Evolutionary conservation across 306 rosid genomes (phyloP), one percentile per base, ranked within the genome.

Genomic region (Quercus wislizeni): DNA sequence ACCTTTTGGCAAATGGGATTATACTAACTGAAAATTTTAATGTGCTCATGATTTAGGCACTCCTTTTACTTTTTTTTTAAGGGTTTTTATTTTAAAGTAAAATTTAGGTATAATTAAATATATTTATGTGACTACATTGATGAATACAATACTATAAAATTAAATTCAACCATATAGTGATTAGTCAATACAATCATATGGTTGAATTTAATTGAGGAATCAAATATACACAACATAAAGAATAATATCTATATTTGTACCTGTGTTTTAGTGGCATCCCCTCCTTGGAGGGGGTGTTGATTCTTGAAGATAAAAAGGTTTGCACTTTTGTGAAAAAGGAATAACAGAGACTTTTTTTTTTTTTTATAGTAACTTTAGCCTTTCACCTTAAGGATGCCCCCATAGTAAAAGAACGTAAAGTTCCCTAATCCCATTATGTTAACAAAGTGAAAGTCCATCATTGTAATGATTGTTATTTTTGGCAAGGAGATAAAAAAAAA

Each of bases 371-470:
- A 56, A 67, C 79, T 83, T 87, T 76, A 67, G 78, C 63, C 46
- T 57, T 88, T 63, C 31, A 57, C 35, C 20, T 33, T 19, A 76
- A 75, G 73, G 30, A 79, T 75, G 20, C 68, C 54, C 43, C 67
- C 76, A 71, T n/a, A 65, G 85, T 67, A 74, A 81, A 81, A 62
- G 74, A 82, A 74, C 79, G 51, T 69, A 79, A 13, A 67, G 52
- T 63, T 35, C 31, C 64, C 7, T 41, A 1, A 11, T 49, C 54
- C 54, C 54, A 72, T 46, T 81, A 78, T 76, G 69, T 63, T 78
- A 74, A 78, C 72, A 75, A 87, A 74, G 85, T 71, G 81, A 83
- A 85, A 80, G 76, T 80, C 82, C 82, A 77, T 80, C 79, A 85
- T 85, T 59, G 55, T 69, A 33, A 41, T 86, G 56, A 74, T 79